Evolutionary conservation across 768 basidiomycete genomes (phyloP).

Genomic region (Pulveroboletus frians): DNA sequence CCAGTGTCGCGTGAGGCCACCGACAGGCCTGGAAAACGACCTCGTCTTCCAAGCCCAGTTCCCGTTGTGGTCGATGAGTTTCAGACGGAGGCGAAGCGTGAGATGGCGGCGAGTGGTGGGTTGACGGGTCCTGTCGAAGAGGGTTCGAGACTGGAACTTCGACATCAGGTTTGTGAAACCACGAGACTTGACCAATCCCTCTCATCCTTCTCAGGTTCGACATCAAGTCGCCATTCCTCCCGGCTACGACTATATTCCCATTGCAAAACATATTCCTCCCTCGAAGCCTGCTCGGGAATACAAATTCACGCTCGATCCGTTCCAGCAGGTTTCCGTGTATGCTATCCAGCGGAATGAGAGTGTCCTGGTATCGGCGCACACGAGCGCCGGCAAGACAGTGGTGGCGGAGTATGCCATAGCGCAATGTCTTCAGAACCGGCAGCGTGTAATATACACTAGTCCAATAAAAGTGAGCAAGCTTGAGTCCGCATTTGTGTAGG

Average conservation of each 20-base stretch:
- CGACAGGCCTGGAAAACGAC: constrained; percentile 45
- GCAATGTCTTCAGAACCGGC: constrained; percentile 87
- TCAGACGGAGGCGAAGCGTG: constrained; percentile 88
- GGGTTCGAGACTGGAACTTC: constrained; percentile 67
- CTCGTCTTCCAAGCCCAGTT: constrained; percentile 54
- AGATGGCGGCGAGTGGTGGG: constrained; percentile 85
- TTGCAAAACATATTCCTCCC: constrained; percentile 86
- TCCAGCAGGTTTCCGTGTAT: constrained; percentile 90
- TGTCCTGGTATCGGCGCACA: constrained; percentile 96
- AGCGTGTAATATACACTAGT: constrained; percentile 98
- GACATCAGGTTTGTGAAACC: constrained; percentile 56
- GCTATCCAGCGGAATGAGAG: constrained; percentile 97
- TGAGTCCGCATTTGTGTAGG: constrained; percentile 7
- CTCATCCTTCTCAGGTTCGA: constrained; percentile 54
- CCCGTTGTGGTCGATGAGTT: constrained; percentile 91
- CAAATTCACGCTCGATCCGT: constrained; percentile 95
- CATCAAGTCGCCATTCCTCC: constrained; percentile 97
- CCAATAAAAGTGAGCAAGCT: constrained; percentile 86
- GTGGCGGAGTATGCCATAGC: constrained; percentile 99
- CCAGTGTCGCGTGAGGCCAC: constrained; percentile 26
- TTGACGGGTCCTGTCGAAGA: constrained; percentile 68
- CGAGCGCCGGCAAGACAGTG: constrained; percentile 98
- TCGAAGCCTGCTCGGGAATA: constrained; percentile 88
- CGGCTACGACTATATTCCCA: constrained; percentile 85
- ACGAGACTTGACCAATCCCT: neutral